Evolutionary conservation across 176 grass and related monocot genomes (phyloP), one percentile per base, ranked within the genome.

Genomic region (Avena eriantha): DNA sequence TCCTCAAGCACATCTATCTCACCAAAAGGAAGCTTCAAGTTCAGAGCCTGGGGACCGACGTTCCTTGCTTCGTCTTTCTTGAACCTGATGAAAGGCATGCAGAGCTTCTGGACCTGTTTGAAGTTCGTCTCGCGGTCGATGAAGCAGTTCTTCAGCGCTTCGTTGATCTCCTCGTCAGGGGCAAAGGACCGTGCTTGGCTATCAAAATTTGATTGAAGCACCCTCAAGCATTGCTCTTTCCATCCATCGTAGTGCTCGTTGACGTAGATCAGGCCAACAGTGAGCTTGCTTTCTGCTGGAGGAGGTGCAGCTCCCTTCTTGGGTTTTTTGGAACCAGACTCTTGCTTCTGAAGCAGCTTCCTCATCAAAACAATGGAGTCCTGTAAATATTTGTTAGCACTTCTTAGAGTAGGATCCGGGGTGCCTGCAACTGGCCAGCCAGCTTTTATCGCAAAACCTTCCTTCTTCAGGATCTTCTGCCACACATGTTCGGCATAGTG

Each of bases 401-500:
- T 88, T 39, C 92, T 80, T 46, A 92, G 70, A 82, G 87, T 94
- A 67, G 87, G 85, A 85, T 94, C 88, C 1, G 92, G 86, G 24
- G 54, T 76, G 12, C 87, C 88, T 19, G 85, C 64, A 12, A 72
- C 17, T 24, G 94, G 91, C 94, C 94, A 96, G 24, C 94, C 91
- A 58, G 94, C 91, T 80, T 89, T 96, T 39, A 91, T 39, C 13
- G 82, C 89, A 82, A 96, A 93, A 3, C 91, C 94, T 36, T 93
- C 80, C 51, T 91, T 93, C 79, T 92, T 93, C 73, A 92, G 17
- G 21, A 92, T 73, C 59, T 93, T 91, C 29, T 83, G 77, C 94
- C 91, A 96, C 49, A 92, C 94, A 82, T 96, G 89, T 82, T 96
- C 94, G 0, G 89, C 87, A 59, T 93, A 96, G 68, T 96, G 91